phyloP scores from a whole-genome alignment of 768 basidiomycete species.

The Leccinum incarnatum region DNA sequence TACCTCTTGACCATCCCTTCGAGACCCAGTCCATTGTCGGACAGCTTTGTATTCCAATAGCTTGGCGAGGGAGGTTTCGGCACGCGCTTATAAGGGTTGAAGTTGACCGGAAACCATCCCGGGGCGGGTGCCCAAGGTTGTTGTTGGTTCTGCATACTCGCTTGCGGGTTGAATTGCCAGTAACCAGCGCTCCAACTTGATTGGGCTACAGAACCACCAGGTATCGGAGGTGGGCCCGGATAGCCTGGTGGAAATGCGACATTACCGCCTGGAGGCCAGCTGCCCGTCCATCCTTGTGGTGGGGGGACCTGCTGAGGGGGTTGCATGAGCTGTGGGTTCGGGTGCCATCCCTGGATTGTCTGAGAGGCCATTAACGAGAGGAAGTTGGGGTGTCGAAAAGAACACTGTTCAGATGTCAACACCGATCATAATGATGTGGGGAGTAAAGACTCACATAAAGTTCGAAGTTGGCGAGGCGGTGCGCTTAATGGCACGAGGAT shows the following conservation, averaged over 20 bases:
- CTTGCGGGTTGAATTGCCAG: slow-evolving; percentile 50
- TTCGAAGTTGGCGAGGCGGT: not conserved
- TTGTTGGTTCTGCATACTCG: slow-evolving; percentile 26
- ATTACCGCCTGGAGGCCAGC: slow-evolving; percentile 35
- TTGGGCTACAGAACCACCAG: slow-evolving; percentile 45
- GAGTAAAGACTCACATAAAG: slow-evolving; percentile 2
- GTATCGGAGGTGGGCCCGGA: slow-evolving; percentile 54
- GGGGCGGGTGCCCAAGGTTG: slow-evolving; percentile 34
- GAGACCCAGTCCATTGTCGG: slow-evolving; percentile 64
- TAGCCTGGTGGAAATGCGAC: slow-evolving; percentile 33
- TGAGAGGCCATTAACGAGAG: slow-evolving; percentile 24
- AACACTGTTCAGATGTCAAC: slow-evolving; percentile 8
- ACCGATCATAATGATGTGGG: not conserved
- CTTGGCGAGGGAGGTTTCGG: slow-evolving; percentile 61
- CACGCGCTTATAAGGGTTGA: slow-evolving; percentile 64
- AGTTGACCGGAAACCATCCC: slow-evolving; percentile 32
- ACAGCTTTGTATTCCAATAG: slow-evolving; percentile 58
- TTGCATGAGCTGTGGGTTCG: slow-evolving; percentile 34
- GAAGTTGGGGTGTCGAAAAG: not conserved
- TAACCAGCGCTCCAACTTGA: slow-evolving; percentile 48
- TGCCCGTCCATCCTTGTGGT: slow-evolving; percentile 36
- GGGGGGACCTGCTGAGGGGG: slow-evolving; percentile 19
- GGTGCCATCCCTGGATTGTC: slow-evolving; percentile 30
- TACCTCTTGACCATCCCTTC: slow-evolving; percentile 61
- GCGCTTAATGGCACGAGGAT: not conserved